Conservation (phyloP, 352 stramenopile genomes). For the Globisporangium mamillatum region DNA sequence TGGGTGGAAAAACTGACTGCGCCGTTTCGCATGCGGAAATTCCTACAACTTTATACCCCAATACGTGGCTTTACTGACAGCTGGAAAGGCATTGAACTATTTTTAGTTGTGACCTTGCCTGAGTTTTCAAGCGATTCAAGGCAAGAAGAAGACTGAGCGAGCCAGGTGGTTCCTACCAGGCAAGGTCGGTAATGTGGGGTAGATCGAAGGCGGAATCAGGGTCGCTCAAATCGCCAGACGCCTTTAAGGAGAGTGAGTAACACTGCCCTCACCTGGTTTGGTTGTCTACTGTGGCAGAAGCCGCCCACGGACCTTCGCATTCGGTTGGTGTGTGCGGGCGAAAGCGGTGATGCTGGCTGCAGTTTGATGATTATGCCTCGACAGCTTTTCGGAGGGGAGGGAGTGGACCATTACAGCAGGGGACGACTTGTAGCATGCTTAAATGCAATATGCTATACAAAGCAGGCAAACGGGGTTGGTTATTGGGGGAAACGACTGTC, state of each 20-base stretch:
- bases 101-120: conserved; percentile 1
- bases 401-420: background rate
- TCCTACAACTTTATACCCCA: background rate
- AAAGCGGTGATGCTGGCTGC: conserved; percentile 2
- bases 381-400: background rate
- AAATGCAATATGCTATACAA: too few species aligned
- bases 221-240: background rate
- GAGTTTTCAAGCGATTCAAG: background rate
- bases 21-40: background rate
- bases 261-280: background rate
- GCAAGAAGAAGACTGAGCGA: background rate
- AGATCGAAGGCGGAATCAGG: background rate
- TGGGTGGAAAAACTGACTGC: background rate
- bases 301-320: background rate
- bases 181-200: background rate
- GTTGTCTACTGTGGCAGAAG: background rate
- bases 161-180: background rate
- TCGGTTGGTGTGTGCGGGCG: background rate
- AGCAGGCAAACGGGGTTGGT: background rate
- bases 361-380: background rate
- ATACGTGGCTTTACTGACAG: background rate
- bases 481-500: background rate
- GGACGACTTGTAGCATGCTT: too few species aligned
- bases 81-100: background rate
- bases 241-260: background rate